phyloP scores from a whole-genome alignment of 2,329 filamentous ascomycete genomes.

The Emydomyces testavorans region DNA sequence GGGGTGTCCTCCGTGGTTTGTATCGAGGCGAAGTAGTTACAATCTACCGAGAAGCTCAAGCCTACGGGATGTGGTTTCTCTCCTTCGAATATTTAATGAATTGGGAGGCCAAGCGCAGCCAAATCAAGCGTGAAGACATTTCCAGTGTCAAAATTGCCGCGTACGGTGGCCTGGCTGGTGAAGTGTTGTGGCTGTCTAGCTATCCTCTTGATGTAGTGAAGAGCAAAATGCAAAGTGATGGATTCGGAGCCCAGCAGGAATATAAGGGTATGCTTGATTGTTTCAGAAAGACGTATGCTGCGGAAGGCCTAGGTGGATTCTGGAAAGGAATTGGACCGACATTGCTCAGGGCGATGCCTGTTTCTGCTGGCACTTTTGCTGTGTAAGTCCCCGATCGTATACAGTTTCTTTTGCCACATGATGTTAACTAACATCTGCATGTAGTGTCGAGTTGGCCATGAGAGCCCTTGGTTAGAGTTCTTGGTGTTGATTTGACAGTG shows the following conservation, averaged over 20 bases:
- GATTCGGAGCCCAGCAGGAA: slow-evolving; percentile 59
- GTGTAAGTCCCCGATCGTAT: slow-evolving; percentile 40
- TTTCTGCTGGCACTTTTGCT: slow-evolving; percentile 94
- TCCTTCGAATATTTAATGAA: slow-evolving; percentile 97
- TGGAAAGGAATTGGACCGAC: slow-evolving; percentile 93
- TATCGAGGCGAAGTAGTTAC: slow-evolving; percentile 86
- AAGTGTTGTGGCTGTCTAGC: slow-evolving; percentile 82
- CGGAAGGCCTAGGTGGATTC: slow-evolving; percentile 71
- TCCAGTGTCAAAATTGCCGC: slow-evolving; percentile 75
- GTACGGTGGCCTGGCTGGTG: slow-evolving; percentile 87
- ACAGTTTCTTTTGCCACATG: background rate
- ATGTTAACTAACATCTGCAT: slow-evolving; percentile 12
- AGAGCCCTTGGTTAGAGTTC: slow-evolving; percentile 32
- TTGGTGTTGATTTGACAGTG: background rate
- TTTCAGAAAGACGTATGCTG: slow-evolving; percentile 68
- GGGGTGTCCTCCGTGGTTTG: slow-evolving; percentile 59
- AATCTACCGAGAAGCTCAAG: slow-evolving; percentile 75
- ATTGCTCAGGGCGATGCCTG: slow-evolving; percentile 86
- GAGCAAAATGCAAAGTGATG: slow-evolving; percentile 99
- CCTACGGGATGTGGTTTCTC: slow-evolving; percentile 92
- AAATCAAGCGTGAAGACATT: slow-evolving; percentile 62
- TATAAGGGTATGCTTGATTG: slow-evolving; percentile 80
- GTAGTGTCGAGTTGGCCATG: slow-evolving; percentile 39
- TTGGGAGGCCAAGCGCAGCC: slow-evolving; percentile 66
- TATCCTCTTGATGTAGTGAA: slow-evolving; percentile 97